Conservation (phyloP, 768 basidiomycete species). For the Dendrothele bispora region DNA sequence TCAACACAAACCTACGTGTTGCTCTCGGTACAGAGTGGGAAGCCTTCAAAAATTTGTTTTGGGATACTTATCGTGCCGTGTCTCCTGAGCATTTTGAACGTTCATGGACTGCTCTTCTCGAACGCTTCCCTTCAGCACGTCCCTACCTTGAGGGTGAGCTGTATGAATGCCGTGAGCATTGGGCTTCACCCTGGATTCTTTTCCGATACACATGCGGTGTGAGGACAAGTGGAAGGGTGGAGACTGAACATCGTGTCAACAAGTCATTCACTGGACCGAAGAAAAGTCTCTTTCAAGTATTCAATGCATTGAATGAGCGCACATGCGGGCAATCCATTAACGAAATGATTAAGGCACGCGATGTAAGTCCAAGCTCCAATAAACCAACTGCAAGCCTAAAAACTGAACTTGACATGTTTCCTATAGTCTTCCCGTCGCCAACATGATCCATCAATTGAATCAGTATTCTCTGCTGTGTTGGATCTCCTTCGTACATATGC, state of each 20-base stretch:
- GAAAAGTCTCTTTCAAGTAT: constrained; percentile 21
- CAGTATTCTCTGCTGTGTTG: constrained; percentile 24
- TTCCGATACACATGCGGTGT: constrained; percentile 30
- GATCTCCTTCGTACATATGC: constrained; percentile 20
- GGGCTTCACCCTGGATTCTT: constrained; percentile 34
- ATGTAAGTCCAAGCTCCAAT: constrained; percentile 14
- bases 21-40: constrained; percentile 18
- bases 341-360: constrained; percentile 18
- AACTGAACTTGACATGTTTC: too few relatives aligned
- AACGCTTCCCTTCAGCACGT: constrained; percentile 14
- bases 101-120: constrained; percentile 15
- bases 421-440: constrained; percentile 25
- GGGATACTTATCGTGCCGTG: constrained; percentile 25
- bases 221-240: constrained; percentile 31
- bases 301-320: constrained; percentile 22
- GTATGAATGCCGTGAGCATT: constrained; percentile 27
- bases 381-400: too few relatives aligned
- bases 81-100: constrained; percentile 30
- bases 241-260: constrained; percentile 28
- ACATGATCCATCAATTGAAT: constrained; percentile 24
- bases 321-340: constrained; percentile 16
- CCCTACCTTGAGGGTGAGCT: constrained; percentile 28
- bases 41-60: constrained; percentile 25
- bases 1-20: constrained; percentile 19
- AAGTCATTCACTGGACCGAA: constrained; percentile 24